phyloP scores from a whole-genome alignment of 176 grass and related monocot species.

The Bolboschoenus planiculmis region DNA sequence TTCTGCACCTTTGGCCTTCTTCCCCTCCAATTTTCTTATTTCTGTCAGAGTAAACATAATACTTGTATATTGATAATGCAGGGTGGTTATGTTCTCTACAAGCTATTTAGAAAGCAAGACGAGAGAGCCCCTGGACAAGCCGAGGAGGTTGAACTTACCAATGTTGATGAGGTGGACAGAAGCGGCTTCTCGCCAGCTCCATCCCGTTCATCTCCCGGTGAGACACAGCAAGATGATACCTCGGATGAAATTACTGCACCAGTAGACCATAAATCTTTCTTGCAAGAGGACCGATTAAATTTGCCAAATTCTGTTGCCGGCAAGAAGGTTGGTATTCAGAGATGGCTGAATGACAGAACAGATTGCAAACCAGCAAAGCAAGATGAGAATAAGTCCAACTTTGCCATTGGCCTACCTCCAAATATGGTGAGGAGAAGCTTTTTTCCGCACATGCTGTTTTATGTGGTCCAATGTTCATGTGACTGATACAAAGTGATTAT shows the following conservation, averaged over 20 bases:
- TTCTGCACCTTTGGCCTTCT: not conserved
- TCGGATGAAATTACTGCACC: constrained; percentile 42
- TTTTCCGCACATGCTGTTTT: not conserved
- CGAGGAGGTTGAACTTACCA: constrained; percentile 22
- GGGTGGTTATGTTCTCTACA: constrained; percentile 93
- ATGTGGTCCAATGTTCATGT: not conserved
- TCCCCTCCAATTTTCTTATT: not conserved
- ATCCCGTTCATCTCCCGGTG: constrained; percentile 58
- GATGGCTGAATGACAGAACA: constrained; percentile 43
- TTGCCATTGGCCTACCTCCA: not conserved
- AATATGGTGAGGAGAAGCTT: constrained; percentile 31
- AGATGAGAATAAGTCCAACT: constrained; percentile 3
- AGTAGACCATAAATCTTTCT: constrained; percentile 42
- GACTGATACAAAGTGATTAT: not conserved
- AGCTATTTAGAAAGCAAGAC: constrained; percentile 57
- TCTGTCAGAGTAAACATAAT: constrained; percentile 6
- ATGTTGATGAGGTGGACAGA: constrained; percentile 52
- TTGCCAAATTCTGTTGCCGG: constrained; percentile 26
- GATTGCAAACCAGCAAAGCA: constrained; percentile 10
- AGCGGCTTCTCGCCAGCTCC: constrained; percentile 60
- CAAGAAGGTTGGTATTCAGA: constrained; percentile 24
- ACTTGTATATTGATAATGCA: constrained; percentile 15
- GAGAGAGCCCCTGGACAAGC: constrained; percentile 31
- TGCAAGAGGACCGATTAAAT: constrained; percentile 37
- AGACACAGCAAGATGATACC: constrained; percentile 24